phyloP scores from a whole-genome alignment of 257 asterid genomes.

The Agastache rugosa region DNA sequence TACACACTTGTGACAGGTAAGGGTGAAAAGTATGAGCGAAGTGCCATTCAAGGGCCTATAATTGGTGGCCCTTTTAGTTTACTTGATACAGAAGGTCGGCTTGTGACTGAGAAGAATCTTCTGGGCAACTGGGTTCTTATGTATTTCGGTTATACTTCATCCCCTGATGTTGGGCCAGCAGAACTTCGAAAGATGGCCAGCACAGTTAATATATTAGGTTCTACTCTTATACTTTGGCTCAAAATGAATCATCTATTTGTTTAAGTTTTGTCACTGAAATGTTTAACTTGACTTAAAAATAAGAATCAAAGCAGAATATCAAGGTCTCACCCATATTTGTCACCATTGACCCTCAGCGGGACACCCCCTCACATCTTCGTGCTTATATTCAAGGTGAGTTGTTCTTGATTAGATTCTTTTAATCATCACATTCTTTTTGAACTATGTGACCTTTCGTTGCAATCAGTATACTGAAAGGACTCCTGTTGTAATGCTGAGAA shows the following conservation, averaged over 20 bases:
- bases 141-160: constrained; percentile 90
- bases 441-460: neutral
- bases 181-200: constrained; percentile 92
- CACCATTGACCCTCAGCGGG: constrained; percentile 96
- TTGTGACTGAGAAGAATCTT: constrained; percentile 79
- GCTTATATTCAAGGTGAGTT: constrained; percentile 80
- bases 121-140: constrained; percentile 91
- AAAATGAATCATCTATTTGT: constrained; percentile 15
- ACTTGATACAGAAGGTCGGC: constrained; percentile 62
- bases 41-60: constrained; percentile 80
- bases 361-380: constrained; percentile 82
- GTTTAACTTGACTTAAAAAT: constrained; percentile 36
- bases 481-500: neutral
- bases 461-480: neutral
- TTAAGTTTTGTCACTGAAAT: constrained; percentile 27
- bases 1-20: constrained; percentile 55
- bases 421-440: constrained; percentile 15
- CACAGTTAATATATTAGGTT: constrained; percentile 73
- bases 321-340: constrained; percentile 88
- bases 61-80: constrained; percentile 96
- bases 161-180: constrained; percentile 98
- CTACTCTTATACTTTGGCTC: constrained; percentile 31
- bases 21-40: constrained; percentile 87
- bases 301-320: constrained; percentile 73
- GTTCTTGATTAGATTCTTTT: constrained; percentile 23